Evolutionary conservation across 2,329 filamentous ascomycete species (phyloP), one percentile per base, ranked within the genome.

Genomic region (Trichoderma afroharzianum): DNA sequence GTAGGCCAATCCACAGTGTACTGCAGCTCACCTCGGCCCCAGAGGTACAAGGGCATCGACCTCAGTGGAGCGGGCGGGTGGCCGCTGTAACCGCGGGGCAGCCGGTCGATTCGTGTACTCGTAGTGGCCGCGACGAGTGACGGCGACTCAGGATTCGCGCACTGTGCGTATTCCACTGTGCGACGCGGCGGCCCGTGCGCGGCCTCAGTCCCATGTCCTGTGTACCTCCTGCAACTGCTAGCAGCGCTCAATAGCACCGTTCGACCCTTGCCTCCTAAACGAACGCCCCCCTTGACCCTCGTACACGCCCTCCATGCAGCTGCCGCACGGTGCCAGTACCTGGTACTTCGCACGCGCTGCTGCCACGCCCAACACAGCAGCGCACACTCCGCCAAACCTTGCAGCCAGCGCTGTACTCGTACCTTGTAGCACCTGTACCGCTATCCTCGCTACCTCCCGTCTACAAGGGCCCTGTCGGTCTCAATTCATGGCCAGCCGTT

Each of bases 401-500:
- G 62, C 28, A 64, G 24, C 39, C n/a, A 47, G 18, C 28, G 26
- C 63, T 33, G 63, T 58, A 55, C 47, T 43, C 24, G 63, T 39
- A 30, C 24, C 32, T 36, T 67, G 63, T 57, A 67, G 63, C 63
- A 47, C 36, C 53, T 43, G 66, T 68, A 68, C 66, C 39, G 53
- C 53, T 59, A 43, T 66, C 30, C 47, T 43, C 43, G 30, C 63
- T 66, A 30, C 32, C 53, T 47, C n/a, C n/a, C n/a, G n/a, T n/a
- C n/a, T 50, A 69, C 66, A 53, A 43, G 55, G 50, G 33, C 63
- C 57, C 39, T 12, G 26, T 32, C 26, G 3, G 28, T 50, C 36
- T 53, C 36, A 50, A 69, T 62, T 69, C 15, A 53, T 28, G 47
- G 43, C 32, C 50, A 24, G 47, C 47, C 47, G 47, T 47, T 70